Evolutionary conservation across 2,329 filamentous ascomycete species (phyloP), one percentile per base, ranked within the genome.

Genomic region (Rhynchosporium agropyri): DNA sequence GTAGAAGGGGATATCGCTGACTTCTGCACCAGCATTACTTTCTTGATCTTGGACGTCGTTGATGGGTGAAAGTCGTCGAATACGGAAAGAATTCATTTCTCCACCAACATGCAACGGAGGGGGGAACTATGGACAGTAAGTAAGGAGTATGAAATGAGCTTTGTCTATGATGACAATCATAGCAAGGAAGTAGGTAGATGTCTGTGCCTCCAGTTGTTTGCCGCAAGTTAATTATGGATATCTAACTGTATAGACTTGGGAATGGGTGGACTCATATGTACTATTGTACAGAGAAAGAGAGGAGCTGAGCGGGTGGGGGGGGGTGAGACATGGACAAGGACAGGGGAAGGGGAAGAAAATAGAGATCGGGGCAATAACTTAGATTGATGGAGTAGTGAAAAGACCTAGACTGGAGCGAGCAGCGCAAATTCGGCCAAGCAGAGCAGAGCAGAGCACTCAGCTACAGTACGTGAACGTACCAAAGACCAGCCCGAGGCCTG

Each of bases 1-100:
- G 53, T 68, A 65, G 15, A 70, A 63, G 33, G 69, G 69, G 38
- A 70, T 70, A 51, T 72, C 67, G 46, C 40, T 62, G 26, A 70
- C 61, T 60, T 70, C 69, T n/a, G 68, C 70, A 9, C 66, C 66
- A 31, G 60, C 55, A 13, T 64, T 65, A 1, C 62, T 65, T 50
- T 67, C 65, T 40, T 57, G 53, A 13, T 63, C 58, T n/a, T 68
- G 62, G 49, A 49, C 65, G 38, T 64, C 42, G 5, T 62, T 63
- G 29, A 70, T 63, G 9, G 68, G 63, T 3, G 68, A 63, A 36
- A 66, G 63, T n/a, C 61, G 63, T 42, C 62, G 58, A 46, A 55
- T 43, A 31, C 54, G 60, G 20, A 63, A 46, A 29, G 62, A 38
- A 36, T 62, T 62, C 63, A 69, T 67, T 8, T 64, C 63, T 55